Evolutionary conservation across 371 early-diverging fungal genomes (phyloP).

Genomic region (Lichtheimia ramosa): DNA sequence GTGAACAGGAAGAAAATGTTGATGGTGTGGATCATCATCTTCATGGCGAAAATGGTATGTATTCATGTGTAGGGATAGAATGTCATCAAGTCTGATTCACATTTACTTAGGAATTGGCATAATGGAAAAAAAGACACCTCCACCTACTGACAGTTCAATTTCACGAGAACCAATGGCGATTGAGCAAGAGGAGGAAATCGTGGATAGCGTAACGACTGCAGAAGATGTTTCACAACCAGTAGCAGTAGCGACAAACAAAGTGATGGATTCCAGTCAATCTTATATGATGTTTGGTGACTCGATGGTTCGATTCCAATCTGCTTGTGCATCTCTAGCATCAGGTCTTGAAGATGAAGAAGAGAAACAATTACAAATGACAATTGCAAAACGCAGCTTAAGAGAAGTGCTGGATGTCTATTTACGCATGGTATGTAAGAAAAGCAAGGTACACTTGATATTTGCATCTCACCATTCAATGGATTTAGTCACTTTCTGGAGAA

Average conservation of each 20-base stretch:
- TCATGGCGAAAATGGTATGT: conserved; percentile 30
- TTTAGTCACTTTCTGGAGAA: conserved; percentile 29
- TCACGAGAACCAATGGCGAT: neutral
- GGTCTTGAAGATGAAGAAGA: conserved; percentile 9
- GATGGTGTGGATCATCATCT: conserved; percentile 30
- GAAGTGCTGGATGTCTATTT: conserved; percentile 40
- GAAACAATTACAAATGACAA: conserved; percentile 18
- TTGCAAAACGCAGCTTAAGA: conserved; percentile 31
- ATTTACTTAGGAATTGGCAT: neutral
- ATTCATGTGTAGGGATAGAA: neutral
- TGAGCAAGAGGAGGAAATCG: conserved; percentile 3
- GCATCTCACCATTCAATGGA: neutral
- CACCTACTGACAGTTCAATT: neutral
- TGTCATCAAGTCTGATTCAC: neutral
- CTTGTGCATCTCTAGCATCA: conserved; percentile 12
- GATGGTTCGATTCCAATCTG: conserved; percentile 30
- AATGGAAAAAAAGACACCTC: neutral
- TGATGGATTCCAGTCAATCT: conserved; percentile 34
- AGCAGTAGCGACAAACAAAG: conserved; percentile 5
- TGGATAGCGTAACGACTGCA: neutral
- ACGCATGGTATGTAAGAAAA: conserved; percentile 23
- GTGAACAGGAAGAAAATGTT: conserved; percentile 16
- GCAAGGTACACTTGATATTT: neutral
- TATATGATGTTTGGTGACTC: conserved; percentile 52
- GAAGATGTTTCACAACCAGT: neutral